phyloP scores from a whole-genome alignment of 2,329 filamentous ascomycete species.

The Aspergillus hortae region DNA sequence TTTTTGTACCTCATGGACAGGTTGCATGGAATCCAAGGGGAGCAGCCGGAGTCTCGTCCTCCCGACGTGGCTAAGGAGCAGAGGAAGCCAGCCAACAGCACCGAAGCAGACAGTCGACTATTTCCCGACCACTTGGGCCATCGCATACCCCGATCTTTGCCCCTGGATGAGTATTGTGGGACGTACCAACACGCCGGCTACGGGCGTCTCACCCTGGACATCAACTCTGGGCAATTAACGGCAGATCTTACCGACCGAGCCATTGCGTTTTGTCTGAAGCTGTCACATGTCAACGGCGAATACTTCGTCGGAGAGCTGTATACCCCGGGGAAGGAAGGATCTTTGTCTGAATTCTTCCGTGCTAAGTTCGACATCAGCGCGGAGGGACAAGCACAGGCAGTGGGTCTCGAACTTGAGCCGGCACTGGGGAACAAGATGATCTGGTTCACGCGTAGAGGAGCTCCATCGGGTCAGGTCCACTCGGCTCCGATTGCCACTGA shows the following conservation, averaged over 20 bases:
- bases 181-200: conserved; percentile 13
- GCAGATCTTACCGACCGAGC: conserved; percentile 14
- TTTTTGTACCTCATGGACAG: conserved; percentile 14
- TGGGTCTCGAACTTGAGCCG: conserved; percentile 15
- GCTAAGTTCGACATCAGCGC: conserved; percentile 15
- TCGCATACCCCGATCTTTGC: conserved; percentile 8
- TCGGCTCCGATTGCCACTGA: too few species aligned
- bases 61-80: not conserved
- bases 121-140: conserved; percentile 10
- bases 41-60: conserved; percentile 4
- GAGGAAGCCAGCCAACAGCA: not conserved
- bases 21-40: not conserved
- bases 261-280: conserved; percentile 1
- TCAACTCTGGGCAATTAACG: conserved; percentile 1
- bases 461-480: too few species aligned
- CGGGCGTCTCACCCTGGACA: conserved; percentile 3
- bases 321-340: not conserved
- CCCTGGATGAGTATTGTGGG: conserved; percentile 14
- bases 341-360: not conserved
- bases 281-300: conserved; percentile 16
- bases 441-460: conserved; percentile 12
- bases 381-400: conserved; percentile 1
- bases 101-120: conserved; percentile 6
- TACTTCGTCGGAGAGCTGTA: conserved; percentile 14
- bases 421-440: conserved; percentile 12